A percentile compares a stretch with the other conserved stretches of the same genome.
Evolutionary conservation across 1,284 basidiomycete genomes (phyloP).

Genomic region (Ceratobasidium sp.): DNA sequence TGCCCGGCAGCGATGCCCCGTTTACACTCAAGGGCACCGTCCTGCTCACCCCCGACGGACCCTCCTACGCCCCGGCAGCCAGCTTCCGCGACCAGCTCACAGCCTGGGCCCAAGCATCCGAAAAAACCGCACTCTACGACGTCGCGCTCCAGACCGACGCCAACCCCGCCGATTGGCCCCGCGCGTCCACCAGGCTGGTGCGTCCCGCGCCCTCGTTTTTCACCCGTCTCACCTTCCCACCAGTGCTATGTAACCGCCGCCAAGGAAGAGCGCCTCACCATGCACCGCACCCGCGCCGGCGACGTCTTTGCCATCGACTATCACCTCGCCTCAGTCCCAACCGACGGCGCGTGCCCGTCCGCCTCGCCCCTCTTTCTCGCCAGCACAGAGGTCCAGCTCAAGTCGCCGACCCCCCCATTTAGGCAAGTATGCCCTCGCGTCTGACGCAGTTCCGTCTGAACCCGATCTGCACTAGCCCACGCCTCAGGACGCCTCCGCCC

Average conservation of each 20-base stretch:
- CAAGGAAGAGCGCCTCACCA: constrained; percentile 65
- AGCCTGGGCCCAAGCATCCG: constrained; percentile 20
- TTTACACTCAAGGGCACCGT: constrained; percentile 38
- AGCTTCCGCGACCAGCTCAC: constrained; percentile 13
- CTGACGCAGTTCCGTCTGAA: constrained; percentile 19
- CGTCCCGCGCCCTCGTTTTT: not conserved
- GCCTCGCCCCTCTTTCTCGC: constrained; percentile 54
- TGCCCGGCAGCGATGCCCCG: constrained; percentile 9
- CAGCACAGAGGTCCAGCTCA: constrained; percentile 68
- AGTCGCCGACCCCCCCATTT: constrained; percentile 56
- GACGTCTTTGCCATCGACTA: constrained; percentile 72
- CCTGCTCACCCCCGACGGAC: constrained; percentile 21
- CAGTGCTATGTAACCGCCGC: constrained; percentile 70
- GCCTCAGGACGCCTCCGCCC: constrained; percentile 71
- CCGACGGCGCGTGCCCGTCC: constrained; percentile 70
- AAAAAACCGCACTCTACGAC: constrained; percentile 25
- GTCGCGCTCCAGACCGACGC: constrained; percentile 27
- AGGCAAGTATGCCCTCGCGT: constrained; percentile 53
- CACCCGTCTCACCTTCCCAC: constrained; percentile 39
- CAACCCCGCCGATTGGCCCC: constrained; percentile 24
- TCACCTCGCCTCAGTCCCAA: constrained; percentile 71
- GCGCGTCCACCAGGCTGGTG: constrained; percentile 36
- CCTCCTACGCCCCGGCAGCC: constrained; percentile 19
- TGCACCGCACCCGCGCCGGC: constrained; percentile 63
- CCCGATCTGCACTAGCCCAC: constrained; percentile 62